These are phyloP conservation scores for Tolypocladium inflatum DNA, from an alignment of 2,329 filamentous ascomycete genomes.

Conservation along the genomic window DNA sequence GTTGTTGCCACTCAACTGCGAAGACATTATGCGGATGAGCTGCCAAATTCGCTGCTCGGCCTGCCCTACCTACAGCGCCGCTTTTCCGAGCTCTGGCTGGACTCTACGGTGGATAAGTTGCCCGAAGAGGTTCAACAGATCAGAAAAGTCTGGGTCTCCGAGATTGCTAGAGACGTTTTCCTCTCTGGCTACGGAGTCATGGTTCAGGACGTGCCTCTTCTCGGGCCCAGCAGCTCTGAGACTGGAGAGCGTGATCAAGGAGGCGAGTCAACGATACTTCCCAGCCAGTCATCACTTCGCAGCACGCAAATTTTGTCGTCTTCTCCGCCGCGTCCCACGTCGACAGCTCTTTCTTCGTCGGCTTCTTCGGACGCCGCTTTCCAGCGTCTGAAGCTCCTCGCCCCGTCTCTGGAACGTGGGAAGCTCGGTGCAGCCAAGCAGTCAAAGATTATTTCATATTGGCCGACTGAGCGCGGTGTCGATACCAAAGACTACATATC, in stretches of 20 bases:
- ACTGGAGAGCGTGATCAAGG: not conserved
- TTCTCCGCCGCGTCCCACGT: slow-evolving; percentile 8
- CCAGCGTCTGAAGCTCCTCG: slow-evolving; percentile 24
- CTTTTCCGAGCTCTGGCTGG: slow-evolving; percentile 22
- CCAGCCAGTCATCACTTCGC: not conserved
- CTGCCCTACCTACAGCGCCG: slow-evolving; percentile 17
- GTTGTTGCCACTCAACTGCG: slow-evolving; percentile 20
- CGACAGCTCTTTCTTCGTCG: slow-evolving; percentile 2
- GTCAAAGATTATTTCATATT: slow-evolving; percentile 24
- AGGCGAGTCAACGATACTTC: slow-evolving; percentile 1
- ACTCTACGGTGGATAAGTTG: slow-evolving; percentile 12
- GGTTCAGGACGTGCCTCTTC: slow-evolving; percentile 21
- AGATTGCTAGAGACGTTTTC: slow-evolving; percentile 23
- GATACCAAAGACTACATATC: slow-evolving; percentile 26
- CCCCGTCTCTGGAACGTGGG: slow-evolving; percentile 16
- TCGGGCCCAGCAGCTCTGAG: slow-evolving; percentile 12
- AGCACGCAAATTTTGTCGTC: slow-evolving; percentile 3
- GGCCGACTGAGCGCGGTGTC: slow-evolving; percentile 28
- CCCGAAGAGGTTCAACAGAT: slow-evolving; percentile 12
- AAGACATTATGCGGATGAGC: slow-evolving; percentile 12
- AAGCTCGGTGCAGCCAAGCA: slow-evolving; percentile 16
- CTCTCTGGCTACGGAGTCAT: slow-evolving; percentile 24
- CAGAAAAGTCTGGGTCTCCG: slow-evolving; percentile 18
- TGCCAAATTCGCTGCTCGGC: slow-evolving; percentile 12
- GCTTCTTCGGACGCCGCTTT: slow-evolving; percentile 17